These are phyloP conservation scores for Pyrenochaeta sp. DNA, from an alignment of 2,329 filamentous ascomycete genomes.

Conservation along the genomic window DNA sequence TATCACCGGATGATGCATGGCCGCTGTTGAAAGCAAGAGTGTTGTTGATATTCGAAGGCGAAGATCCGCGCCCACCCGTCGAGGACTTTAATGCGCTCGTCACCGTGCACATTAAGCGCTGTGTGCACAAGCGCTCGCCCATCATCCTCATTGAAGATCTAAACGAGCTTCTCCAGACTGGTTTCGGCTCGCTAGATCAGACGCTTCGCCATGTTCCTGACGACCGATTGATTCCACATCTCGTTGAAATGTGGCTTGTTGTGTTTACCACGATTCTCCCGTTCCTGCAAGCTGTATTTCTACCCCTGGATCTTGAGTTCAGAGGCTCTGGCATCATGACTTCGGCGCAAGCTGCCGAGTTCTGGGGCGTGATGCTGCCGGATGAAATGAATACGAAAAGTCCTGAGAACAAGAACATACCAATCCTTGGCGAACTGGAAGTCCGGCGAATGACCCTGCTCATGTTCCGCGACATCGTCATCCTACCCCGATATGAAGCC, in stretches of 20 bases:
- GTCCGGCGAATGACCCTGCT: constrained; percentile 88
- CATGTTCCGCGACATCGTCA: constrained; percentile 86
- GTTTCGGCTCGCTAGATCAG: constrained; percentile 86
- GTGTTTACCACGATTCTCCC: constrained; percentile 91
- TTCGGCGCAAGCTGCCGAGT: constrained; percentile 81
- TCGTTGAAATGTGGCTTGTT: constrained; percentile 94
- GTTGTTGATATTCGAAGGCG: constrained; percentile 80
- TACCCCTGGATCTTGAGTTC: constrained; percentile 93
- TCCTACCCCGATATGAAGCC: constrained; percentile 86
- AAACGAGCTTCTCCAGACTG: constrained; percentile 77
- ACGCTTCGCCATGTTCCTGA: constrained; percentile 81
- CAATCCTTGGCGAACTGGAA: constrained; percentile 70
- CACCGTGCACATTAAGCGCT: constrained; percentile 79
- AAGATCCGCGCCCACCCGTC: constrained; percentile 79
- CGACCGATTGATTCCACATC: constrained; percentile 84
- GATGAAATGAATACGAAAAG: constrained; percentile 58
- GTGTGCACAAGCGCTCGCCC: constrained; percentile 76
- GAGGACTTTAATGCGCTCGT: constrained; percentile 86
- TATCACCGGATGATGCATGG: constrained; percentile 78
- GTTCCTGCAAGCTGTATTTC: constrained; percentile 93
- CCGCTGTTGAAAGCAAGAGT: constrained; percentile 79
- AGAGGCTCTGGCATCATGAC: constrained; percentile 85
- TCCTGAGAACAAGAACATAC: constrained; percentile 52
- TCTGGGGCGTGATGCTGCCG: constrained; percentile 77
- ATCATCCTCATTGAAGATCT: constrained; percentile 78